These are phyloP conservation scores for Boletus sp. DNA, from an alignment of 768 basidiomycete species.

Conservation along the genomic window DNA sequence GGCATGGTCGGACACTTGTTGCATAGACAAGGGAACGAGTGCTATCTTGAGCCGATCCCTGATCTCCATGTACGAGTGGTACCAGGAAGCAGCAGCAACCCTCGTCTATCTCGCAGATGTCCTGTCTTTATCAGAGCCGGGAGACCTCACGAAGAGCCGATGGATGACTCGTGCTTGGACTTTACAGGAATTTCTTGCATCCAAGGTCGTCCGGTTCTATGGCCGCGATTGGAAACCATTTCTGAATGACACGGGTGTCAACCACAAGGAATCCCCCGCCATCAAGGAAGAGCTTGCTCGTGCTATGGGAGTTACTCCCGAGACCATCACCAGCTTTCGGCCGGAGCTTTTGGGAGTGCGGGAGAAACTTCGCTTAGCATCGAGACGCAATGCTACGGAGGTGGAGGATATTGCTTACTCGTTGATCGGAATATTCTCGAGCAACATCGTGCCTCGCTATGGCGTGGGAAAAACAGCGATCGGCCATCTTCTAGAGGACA, in stretches of 20 bases:
- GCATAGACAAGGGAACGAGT: not conserved
- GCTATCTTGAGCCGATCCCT: not conserved
- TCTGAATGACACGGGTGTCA: too few species aligned
- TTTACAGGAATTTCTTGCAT: not conserved
- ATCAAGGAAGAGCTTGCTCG: too few species aligned
- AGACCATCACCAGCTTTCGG: too few species aligned
- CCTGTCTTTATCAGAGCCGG: not conserved
- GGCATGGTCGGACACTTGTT: not conserved
- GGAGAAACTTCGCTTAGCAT: too few species aligned
- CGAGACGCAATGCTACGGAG: too few species aligned
- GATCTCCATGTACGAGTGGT: constrained; percentile 6
- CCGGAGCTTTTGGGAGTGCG: too few species aligned
- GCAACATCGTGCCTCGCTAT: not conserved
- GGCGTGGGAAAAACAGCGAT: not conserved
- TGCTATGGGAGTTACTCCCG: too few species aligned
- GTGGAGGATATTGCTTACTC: too few species aligned
- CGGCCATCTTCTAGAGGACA: not conserved
- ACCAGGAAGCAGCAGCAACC: not conserved
- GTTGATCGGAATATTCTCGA: not conserved
- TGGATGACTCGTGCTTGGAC: not conserved
- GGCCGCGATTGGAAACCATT: too few species aligned
- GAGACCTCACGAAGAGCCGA: not conserved
- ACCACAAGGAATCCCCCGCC: too few species aligned
- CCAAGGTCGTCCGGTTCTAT: not conserved
- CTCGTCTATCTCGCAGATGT: not conserved